Evolutionary conservation across 768 basidiomycete genomes (phyloP), one percentile per base, ranked within the genome.

Genomic region (Leccinum boreale): DNA sequence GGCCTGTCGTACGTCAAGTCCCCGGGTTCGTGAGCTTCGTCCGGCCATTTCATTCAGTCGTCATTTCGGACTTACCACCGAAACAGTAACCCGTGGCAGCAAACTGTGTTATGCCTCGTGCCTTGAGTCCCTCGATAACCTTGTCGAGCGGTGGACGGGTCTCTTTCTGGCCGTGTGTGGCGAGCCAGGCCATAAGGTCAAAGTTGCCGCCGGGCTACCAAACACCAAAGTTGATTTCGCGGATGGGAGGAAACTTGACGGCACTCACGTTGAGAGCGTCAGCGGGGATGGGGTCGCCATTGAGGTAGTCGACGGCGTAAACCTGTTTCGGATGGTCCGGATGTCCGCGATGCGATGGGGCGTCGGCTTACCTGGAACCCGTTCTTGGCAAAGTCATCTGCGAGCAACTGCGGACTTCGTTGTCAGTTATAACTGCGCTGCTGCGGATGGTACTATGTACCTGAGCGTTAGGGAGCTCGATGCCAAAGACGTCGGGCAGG

Each of bases 71-170:
- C 77, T 57, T 57, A 79, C 83, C 87, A 58, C 87, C 86, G 55
- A 81, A 85, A 75, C 90, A 92, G 75, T 84, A 90, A 3, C 86
- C 87, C 5, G 80, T 79, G 0, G 84, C 83, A 0, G 74, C 87
- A 56, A 91, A 79, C 7, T 67, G 68, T 2, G 75, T 82, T 21
- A 90, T 74, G 2, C 88, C 89, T 59, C 81, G 65, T 31, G 71
- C 79, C 66, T 84, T 85, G 58, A 92, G 78, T 0, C 75, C 81
- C 4, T 67, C 70, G 21, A 86, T 74, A 49, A 86, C 81, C 53
- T 78, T 80, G 70, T 87, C 81, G 23, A 58, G 46, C 65, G 64
- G 12, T 1, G 83, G 82, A 12, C 81, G 81, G 1, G 80, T 82
- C 11, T 65, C 36, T 0, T 65, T 75, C 15, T 59, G 24, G 7